Evolutionary conservation across 108 stramenopile species (phyloP).

Genomic region (Nitzschia sp.): DNA sequence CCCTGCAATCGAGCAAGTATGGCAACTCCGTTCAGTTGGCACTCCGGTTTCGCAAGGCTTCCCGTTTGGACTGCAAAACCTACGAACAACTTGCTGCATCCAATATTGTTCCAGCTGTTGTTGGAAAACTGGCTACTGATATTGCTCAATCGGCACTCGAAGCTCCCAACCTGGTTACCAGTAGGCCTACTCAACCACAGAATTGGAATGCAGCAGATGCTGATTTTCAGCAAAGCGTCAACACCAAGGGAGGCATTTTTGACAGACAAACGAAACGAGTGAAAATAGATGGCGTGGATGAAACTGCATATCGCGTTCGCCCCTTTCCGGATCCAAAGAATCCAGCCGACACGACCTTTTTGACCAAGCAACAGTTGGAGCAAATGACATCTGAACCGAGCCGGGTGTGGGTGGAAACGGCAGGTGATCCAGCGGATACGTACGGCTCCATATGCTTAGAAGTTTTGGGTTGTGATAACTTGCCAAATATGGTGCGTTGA

Average conservation of each 20-base stretch:
- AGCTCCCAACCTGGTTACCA: neutral
- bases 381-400: conserved; percentile 28
- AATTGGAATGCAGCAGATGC: conserved; percentile 25
- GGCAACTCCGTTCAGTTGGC: conserved; percentile 25
- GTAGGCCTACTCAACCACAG: neutral
- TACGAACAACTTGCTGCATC: neutral
- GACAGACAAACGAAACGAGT: conserved; percentile 33
- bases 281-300: neutral
- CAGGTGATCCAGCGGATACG: conserved; percentile 25
- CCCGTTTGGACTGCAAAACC: conserved; percentile 1
- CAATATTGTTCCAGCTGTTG: neutral
- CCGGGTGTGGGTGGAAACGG: conserved; percentile 35
- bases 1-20: neutral
- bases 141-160: neutral
- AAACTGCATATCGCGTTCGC: conserved; percentile 35
- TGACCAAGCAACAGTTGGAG: conserved; percentile 42
- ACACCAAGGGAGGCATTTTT: conserved; percentile 36
- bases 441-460: conserved; percentile 39
- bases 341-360: conserved; percentile 34
- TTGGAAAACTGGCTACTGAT: neutral
- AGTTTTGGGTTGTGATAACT: conserved; percentile 42
- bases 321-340: conserved; percentile 63
- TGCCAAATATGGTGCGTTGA: conserved; percentile 43
- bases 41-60: conserved; percentile 48
- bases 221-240: conserved; percentile 31